Base-by-base conservation (phyloP, 2,329 filamentous ascomycete species). In the Dactylellina leptospora region DNA sequence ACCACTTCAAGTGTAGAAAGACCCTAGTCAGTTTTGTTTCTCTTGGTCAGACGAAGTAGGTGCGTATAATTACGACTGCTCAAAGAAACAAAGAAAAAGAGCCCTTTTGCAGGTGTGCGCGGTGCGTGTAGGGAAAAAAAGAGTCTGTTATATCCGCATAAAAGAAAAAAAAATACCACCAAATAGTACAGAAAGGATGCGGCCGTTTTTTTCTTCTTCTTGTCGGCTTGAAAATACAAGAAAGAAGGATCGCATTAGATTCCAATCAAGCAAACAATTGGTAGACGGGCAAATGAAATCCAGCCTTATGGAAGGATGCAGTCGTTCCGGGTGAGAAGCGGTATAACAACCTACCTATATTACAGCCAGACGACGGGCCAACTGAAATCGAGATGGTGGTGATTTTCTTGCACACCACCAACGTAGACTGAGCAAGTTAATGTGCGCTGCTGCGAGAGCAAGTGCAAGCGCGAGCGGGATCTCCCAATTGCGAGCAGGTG, bases 251-350 rank as follows among this genome's bases (percentile, higher is more conserved):
- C 60, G 63, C 66, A 51, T 38, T 44, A 58, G 58, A 55, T 5
- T 40, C 36, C 40, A 30, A 27, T 36, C 11, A 63, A 70, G 13
- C 22, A 69, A 9, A 16, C 22, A 22, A 6, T n/a, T n/a, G 40
- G 16, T 56, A 44, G 40, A 36, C 47, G 33, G 45, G 50, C 50
- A 55, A 30, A 30, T 33, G 44, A 58, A 53, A 23, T 42, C 20
- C 61, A 66, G 53, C 61, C 61, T 66, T 66, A 30, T 66, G 53
- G 61, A 58, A 66, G 53, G 40, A 48, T 58, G 61, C 33, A 58
- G 30, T 58, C 47, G n/a, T 56, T 50, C 51, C 61, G 51, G 4
- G 11, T 48, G 50, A 42, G 50, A 16, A 64, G 45, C 42, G 48
- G 50, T 50, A 64, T 56, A 56, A n/a, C 33, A 42, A 47, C 48